Evolutionary conservation across 140 eudicot species (phyloP).

Genomic region (Senecio squalidus): DNA sequence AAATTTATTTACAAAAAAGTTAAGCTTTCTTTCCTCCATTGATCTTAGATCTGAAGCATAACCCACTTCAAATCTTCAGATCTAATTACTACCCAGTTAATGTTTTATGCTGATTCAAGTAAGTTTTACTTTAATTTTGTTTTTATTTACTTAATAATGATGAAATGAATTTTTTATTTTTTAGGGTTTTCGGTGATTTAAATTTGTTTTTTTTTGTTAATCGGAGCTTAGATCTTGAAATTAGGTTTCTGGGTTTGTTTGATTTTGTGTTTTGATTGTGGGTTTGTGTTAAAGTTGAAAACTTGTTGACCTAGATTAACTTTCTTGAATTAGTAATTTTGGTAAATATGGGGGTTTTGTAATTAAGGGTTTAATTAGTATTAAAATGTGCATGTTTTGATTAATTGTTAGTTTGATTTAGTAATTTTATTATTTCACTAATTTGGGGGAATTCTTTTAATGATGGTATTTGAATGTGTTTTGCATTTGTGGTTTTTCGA

Average conservation of each 20-base stretch:
- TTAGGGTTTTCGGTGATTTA: constrained; percentile 27
- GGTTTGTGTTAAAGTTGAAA: constrained; percentile 23
- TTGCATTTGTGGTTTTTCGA: constrained; percentile 9
- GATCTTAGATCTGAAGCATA: constrained; percentile 48
- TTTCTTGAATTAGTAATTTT: constrained; percentile 18
- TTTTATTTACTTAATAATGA: constrained; percentile 16
- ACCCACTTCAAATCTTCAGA: constrained; percentile 25
- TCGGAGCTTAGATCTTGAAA: constrained; percentile 27
- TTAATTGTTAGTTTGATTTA: constrained; percentile 12
- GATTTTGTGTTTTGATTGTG: constrained; percentile 17
- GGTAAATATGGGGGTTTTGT: constrained; percentile 21
- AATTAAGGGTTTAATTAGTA: constrained; percentile 11
- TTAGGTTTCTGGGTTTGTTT: background rate
- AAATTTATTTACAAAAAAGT: constrained; percentile 33
- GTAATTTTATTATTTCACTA: too few species aligned
- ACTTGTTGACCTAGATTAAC: constrained; percentile 29
- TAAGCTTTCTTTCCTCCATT: constrained; percentile 29
- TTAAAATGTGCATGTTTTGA: background rate
- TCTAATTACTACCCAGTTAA: constrained; percentile 29
- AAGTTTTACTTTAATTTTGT: constrained; percentile 35
- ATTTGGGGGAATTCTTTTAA: too few species aligned
- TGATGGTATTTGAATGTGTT: constrained; percentile 14
- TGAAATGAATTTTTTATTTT: background rate
- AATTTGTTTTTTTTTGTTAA: constrained; percentile 2
- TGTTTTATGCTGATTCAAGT: constrained; percentile 37